A percentile compares a stretch with the other conserved stretches of the same genome.
Conservation (phyloP, 2,329 filamentous ascomycete species). For the Colletotrichum sp. region DNA sequence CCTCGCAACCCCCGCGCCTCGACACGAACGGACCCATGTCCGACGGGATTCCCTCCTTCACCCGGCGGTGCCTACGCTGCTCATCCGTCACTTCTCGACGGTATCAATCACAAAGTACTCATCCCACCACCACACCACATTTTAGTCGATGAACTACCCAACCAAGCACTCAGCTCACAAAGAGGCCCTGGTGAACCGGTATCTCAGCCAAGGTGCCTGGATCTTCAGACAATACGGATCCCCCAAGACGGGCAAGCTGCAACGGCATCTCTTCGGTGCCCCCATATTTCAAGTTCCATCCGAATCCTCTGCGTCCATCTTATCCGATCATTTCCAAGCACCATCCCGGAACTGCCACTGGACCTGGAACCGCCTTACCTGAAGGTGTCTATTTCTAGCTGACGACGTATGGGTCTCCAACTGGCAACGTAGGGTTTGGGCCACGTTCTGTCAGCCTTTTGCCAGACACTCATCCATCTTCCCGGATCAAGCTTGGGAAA, state of each 20-base stretch:
- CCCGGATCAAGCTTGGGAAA: background rate
- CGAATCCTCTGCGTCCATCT: background rate
- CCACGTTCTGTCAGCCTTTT: background rate
- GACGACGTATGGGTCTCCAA: background rate
- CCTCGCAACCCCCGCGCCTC: background rate
- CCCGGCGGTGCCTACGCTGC: background rate
- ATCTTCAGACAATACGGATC: background rate
- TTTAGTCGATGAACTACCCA: background rate
- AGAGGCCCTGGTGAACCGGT: background rate
- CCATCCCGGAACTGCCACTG: background rate
- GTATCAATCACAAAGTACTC: background rate
- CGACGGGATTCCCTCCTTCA: background rate
- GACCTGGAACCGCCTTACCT: background rate
- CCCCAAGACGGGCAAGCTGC: background rate
- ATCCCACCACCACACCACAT: constrained; percentile 14
- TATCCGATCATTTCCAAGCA: background rate
- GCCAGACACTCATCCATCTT: background rate
- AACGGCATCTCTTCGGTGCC: background rate
- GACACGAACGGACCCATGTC: background rate
- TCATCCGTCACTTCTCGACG: background rate
- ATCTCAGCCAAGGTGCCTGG: background rate
- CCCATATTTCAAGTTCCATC: constrained; percentile 1
- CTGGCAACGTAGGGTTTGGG: background rate
- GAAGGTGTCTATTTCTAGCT: background rate
- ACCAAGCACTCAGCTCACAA: background rate